Percentiles rank a stretch among this genome's conserved stretches.
These are phyloP conservation scores for Talaromyces liani DNA, from an alignment of 495 filamentous ascomycete genomes.

Conservation along the genomic window DNA sequence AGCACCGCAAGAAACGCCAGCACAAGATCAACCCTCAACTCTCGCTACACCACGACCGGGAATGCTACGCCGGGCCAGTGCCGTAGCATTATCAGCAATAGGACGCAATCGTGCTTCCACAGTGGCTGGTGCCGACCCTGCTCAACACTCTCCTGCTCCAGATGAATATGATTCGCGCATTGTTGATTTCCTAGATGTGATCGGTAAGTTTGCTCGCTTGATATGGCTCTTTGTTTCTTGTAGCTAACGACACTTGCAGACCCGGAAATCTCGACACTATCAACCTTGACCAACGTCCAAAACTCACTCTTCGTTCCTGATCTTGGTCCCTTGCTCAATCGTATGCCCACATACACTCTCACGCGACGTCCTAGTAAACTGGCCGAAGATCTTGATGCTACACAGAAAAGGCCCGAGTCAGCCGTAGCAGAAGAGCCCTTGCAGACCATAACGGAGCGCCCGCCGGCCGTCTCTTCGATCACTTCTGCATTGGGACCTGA, in stretches of 20 bases:
- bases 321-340: slow-evolving; percentile 58
- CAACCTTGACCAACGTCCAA: slow-evolving; percentile 71
- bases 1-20: not conserved
- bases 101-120: slow-evolving; percentile 30
- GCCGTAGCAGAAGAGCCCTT: slow-evolving; percentile 19
- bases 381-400: slow-evolving; percentile 17
- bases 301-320: slow-evolving; percentile 72
- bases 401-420: slow-evolving; percentile 25
- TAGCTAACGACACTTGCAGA: slow-evolving; percentile 33
- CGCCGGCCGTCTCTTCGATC: slow-evolving; percentile 22
- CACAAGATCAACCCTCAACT: not conserved
- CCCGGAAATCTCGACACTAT: slow-evolving; percentile 65
- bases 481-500: slow-evolving; percentile 25
- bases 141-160: slow-evolving; percentile 8
- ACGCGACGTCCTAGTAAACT: slow-evolving; percentile 35
- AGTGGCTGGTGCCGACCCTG: slow-evolving; percentile 21
- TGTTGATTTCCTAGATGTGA: slow-evolving; percentile 63
- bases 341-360: slow-evolving; percentile 67
- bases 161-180: slow-evolving; percentile 50
- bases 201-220: slow-evolving; percentile 42
- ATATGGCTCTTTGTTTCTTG: not conserved
- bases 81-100: slow-evolving; percentile 25
- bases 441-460: slow-evolving; percentile 16
- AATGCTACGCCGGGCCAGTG: slow-evolving; percentile 28
- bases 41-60: slow-evolving; percentile 9